Evolutionary conservation across 306 rosid species (phyloP).

Genomic region (apple (Malus domestica)): ASM211411v1 NC_041791.1:14855501-14856000

Average conservation of each 20-base stretch:
- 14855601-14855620: constrained; percentile 75
- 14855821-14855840: constrained; percentile 84
- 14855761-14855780: constrained; percentile 60
- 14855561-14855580: constrained; percentile 41
- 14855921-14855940: constrained; percentile 61
- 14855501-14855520: constrained; percentile 49
- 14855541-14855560: constrained; percentile 49
- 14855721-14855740: constrained; percentile 35
- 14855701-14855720: constrained; percentile 35
- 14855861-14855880: constrained; percentile 61
- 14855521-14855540: constrained; percentile 63
- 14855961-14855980: constrained; percentile 58
- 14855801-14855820: constrained; percentile 66
- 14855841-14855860: constrained; percentile 76
- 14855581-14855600: constrained; percentile 52
- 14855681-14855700: not conserved
- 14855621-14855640: constrained; percentile 68
- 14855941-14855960: constrained; percentile 60
- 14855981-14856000: constrained; percentile 39
- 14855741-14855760: constrained; percentile 45
- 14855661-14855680: constrained; percentile 26
- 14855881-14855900: constrained; percentile 77
- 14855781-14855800: constrained; percentile 70
- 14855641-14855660: constrained; percentile 70
- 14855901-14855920: constrained; percentile 67